These are phyloP conservation scores for Paraconiothyrium brasiliense DNA, from an alignment of 2,329 filamentous ascomycete species.

Conservation along the genomic window DNA sequence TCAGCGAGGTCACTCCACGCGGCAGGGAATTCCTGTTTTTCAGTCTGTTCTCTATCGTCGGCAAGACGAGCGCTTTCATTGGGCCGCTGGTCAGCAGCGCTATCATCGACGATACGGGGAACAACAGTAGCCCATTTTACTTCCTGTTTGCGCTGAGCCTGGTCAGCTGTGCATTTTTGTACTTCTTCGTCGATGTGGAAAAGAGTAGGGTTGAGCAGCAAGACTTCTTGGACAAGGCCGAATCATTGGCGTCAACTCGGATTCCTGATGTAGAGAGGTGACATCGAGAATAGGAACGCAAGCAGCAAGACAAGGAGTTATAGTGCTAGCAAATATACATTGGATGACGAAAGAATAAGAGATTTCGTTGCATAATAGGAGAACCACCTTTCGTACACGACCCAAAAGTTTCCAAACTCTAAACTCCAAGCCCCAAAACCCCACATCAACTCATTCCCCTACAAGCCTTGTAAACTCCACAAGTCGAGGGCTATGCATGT, in stretches of 20 bases:
- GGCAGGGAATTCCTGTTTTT: conserved; percentile 78
- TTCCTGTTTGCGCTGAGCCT: conserved; percentile 59
- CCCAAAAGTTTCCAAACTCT: too few species aligned
- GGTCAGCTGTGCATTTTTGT: conserved; percentile 29
- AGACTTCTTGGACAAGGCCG: conserved; percentile 31
- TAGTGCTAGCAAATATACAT: too few species aligned
- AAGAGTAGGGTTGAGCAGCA: conserved; percentile 38
- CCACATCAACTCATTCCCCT: background rate
- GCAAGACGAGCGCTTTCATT: conserved; percentile 74
- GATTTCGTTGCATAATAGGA: too few species aligned
- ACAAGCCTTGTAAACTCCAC: conserved; percentile 1
- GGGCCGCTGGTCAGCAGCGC: conserved; percentile 74
- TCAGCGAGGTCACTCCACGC: conserved; percentile 72
- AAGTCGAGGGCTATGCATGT: background rate
- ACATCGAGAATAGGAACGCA: background rate
- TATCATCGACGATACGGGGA: conserved; percentile 70
- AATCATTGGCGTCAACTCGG: background rate
- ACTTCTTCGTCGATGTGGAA: conserved; percentile 35
- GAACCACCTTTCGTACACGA: too few species aligned
- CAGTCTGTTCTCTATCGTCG: conserved; percentile 73
- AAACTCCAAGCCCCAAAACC: background rate
- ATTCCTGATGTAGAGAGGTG: background rate
- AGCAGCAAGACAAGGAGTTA: background rate
- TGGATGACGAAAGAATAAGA: too few species aligned
- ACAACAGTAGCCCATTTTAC: conserved; percentile 72